These are phyloP conservation scores for Udeniomyces megalosporus DNA, from an alignment of 768 basidiomycete species.

Conservation along the genomic window DNA sequence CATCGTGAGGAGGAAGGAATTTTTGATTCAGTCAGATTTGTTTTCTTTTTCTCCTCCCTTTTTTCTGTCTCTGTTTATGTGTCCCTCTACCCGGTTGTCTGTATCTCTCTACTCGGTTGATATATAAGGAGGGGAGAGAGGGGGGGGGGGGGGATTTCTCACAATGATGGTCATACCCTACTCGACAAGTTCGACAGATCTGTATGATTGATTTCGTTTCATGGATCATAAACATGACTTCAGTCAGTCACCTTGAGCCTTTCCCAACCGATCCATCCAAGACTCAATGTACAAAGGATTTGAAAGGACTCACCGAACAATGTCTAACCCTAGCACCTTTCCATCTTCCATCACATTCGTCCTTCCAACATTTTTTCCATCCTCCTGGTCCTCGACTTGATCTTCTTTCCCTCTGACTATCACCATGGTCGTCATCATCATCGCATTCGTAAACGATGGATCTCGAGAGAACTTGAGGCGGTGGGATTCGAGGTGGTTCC, in stretches of 20 bases:
- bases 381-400: too few relatives aligned
- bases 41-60: background rate
- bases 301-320: conserved; percentile 21
- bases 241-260: background rate
- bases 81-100: background rate
- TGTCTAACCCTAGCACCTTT: conserved; percentile 31
- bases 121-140: too few relatives aligned
- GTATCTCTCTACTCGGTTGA: background rate
- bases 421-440: conserved; percentile 17
- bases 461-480: background rate
- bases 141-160: too few relatives aligned
- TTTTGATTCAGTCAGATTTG: background rate
- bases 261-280: background rate
- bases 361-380: conserved; percentile 29
- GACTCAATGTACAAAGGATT: background rate
- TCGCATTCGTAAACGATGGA: conserved; percentile 15
- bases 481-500: background rate
- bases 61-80: background rate
- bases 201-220: background rate
- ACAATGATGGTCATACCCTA: conserved; percentile 32
- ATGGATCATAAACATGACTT: too few relatives aligned
- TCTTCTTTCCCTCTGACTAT: too few relatives aligned
- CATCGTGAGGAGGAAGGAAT: too few relatives aligned
- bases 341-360: conserved; percentile 26
- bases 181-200: conserved; percentile 25